Evolutionary conservation across 805 yeast genomes (phyloP).

Genomic region (Saturnispora halmiae): DNA sequence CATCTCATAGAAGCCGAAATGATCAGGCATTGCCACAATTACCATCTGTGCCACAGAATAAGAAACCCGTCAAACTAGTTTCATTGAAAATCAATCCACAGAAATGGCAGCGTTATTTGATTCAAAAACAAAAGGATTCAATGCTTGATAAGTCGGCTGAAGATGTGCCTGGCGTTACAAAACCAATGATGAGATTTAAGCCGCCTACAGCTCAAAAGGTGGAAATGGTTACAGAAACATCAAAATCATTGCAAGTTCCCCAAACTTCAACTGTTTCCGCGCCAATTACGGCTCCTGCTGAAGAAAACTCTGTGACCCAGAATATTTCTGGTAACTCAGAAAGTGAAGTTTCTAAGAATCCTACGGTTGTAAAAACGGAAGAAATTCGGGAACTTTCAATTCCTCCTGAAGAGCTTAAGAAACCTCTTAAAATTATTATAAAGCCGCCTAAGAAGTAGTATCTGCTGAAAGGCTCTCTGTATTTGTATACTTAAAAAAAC

Average conservation of each 20-base stretch:
- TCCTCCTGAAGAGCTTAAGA: neutral
- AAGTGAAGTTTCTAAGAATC: no score
- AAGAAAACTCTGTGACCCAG: no score
- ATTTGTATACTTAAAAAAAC: neutral
- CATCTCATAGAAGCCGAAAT: constrained; percentile 1
- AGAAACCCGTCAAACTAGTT: constrained; percentile 1
- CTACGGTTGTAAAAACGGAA: no score
- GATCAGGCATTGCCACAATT: neutral
- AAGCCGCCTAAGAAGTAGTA: neutral
- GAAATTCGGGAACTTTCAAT: no score
- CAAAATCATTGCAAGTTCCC: no score
- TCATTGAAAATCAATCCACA: constrained; percentile 4
- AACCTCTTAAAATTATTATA: neutral
- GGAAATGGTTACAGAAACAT: no score
- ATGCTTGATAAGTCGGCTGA: neutral
- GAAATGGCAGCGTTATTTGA: constrained; percentile 3
- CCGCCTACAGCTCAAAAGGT: constrained; percentile 4
- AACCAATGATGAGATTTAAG: constrained; percentile 1
- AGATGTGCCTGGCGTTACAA: neutral
- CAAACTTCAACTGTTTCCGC: no score
- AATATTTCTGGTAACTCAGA: no score
- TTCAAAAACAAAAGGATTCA: neutral
- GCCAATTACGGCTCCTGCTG: no score
- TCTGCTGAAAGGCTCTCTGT: no score
- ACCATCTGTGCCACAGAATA: neutral